phyloP scores from a whole-genome alignment of 2,329 filamentous ascomycete genomes.

The Amylocarpus encephaloides region DNA sequence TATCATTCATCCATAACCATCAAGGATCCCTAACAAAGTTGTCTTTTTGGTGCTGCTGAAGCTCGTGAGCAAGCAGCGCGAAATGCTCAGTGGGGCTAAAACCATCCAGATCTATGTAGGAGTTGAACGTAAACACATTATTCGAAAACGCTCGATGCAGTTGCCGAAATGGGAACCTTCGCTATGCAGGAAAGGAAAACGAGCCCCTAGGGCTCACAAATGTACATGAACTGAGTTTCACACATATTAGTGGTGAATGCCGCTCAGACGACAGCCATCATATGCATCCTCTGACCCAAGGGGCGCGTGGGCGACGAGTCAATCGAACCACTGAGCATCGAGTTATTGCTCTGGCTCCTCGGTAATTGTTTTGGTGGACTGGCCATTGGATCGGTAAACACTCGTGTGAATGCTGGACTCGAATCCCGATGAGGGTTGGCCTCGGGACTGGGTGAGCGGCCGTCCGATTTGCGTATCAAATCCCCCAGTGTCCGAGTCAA shows the following conservation, averaged over 20 bases:
- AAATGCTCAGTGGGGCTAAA: conserved; percentile 3
- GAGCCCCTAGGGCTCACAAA: conserved; percentile 11
- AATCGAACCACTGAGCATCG: conserved; percentile 45
- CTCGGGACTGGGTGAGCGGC: conserved; percentile 50
- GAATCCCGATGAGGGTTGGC: conserved; percentile 46
- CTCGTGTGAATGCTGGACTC: conserved; percentile 61
- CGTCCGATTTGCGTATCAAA: conserved; percentile 51
- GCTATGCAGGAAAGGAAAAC: conserved; percentile 37
- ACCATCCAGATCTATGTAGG: conserved; percentile 15
- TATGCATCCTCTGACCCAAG: conserved; percentile 50
- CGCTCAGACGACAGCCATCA: conserved; percentile 53
- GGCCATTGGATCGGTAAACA: conserved; percentile 56
- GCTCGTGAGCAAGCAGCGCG: neutral
- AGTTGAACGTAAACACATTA: conserved; percentile 16
- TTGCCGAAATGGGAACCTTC: conserved; percentile 29
- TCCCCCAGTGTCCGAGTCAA: conserved; percentile 55
- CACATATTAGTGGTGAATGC: conserved; percentile 8
- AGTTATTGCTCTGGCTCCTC: conserved; percentile 49
- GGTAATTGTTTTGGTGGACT: conserved; percentile 47
- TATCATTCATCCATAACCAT: conserved; percentile 3
- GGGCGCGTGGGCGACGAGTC: conserved; percentile 47
- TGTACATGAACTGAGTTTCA: conserved; percentile 25
- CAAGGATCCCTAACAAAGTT: neutral
- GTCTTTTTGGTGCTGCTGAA: neutral
- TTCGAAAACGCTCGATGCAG: conserved; percentile 21